Evolutionary conservation across 805 yeast species (phyloP).

Genomic region (Torulaspora microellipsoides): DNA sequence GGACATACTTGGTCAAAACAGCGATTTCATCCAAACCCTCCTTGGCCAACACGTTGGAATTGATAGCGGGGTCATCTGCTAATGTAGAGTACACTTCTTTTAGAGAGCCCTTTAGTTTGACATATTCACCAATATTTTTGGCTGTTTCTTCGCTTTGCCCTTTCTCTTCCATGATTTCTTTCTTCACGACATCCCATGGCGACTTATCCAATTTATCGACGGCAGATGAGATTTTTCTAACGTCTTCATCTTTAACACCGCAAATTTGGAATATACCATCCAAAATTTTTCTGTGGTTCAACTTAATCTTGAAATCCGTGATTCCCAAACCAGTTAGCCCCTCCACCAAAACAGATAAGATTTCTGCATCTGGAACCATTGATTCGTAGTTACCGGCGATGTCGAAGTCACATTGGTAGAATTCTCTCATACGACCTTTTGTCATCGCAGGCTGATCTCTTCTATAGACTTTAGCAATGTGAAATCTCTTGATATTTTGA

Average conservation of each 20-base stretch:
- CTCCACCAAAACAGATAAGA: constrained; percentile 73
- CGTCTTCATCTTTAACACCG: constrained; percentile 92
- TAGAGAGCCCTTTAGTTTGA: constrained; percentile 75
- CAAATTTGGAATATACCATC: constrained; percentile 95
- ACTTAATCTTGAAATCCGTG: constrained; percentile 80
- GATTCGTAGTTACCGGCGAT: constrained; percentile 88
- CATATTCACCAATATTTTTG: constrained; percentile 87
- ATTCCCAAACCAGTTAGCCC: constrained; percentile 83
- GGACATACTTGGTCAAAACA: constrained; percentile 66
- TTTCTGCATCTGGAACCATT: constrained; percentile 97
- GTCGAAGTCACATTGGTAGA: constrained; percentile 98
- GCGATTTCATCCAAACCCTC: constrained; percentile 80
- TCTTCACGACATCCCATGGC: constrained; percentile 92
- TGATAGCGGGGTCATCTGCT: constrained; percentile 52
- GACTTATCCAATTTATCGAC: constrained; percentile 93
- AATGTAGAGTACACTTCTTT: constrained; percentile 55
- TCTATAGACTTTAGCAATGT: constrained; percentile 96
- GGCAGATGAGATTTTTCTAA: constrained; percentile 87
- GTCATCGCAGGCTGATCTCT: constrained; percentile 99
- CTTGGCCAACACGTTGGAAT: constrained; percentile 65
- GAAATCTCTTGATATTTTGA: constrained; percentile 86
- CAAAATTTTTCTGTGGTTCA: constrained; percentile 91
- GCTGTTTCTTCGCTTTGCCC: constrained; percentile 89
- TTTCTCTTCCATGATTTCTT: constrained; percentile 89
- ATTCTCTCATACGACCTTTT: constrained; percentile 99